Base-by-base conservation (phyloP, 176 grass and related monocot genomes). In the Aegilops umbellulata region DNA sequence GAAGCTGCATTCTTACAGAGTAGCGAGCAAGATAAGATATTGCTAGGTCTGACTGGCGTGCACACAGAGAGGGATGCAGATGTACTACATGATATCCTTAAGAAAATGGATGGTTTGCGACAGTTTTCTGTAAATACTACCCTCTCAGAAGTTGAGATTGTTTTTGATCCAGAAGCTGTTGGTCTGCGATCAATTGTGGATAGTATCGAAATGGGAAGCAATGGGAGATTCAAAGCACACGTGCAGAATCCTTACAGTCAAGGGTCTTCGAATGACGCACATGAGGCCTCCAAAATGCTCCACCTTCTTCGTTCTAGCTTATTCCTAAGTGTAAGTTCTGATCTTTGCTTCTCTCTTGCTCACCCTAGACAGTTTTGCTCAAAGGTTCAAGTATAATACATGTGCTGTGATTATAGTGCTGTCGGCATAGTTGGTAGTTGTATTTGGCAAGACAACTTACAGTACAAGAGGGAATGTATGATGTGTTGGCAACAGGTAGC, bases 1-100 rank as follows among this genome's bases (percentile, higher is more conserved):
- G 97, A 99, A 27, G 94, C 97, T 67, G 84, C 82, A 69, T 99
- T 99, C 88, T 68, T 99, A 58, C 92, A 99, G 81, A 96, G 94
- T 65, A 96, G 75, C 4, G 92, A 99, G 22, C 88, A 96, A 88
- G 88, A 99, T 83, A 96, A 94, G 77, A 69, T 91, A 85, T 94
- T 91, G 57, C 78, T 99, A 69, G 83, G 87, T 20, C 49, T 99
- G 72, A 84, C 41, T 72, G 90, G 92, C 31, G 80, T 94, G 30
- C 76, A 79, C 42, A 85, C 81, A 42, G 87, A 91, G 61, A 85
- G 26, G 42, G 94, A 99, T 91, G 70, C 78, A 39, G 77, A 90
- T 75, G 4, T 74, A 9, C 74, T 99, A 25, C 85, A 91, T 72
- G 81, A 88, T 20, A 78, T 96, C 82, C 84, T 99, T 9, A 86